Evolutionary conservation across 495 filamentous ascomycete genomes (phyloP), one percentile per base, ranked within the genome.

Genomic region (Parmelia sp.): DNA sequence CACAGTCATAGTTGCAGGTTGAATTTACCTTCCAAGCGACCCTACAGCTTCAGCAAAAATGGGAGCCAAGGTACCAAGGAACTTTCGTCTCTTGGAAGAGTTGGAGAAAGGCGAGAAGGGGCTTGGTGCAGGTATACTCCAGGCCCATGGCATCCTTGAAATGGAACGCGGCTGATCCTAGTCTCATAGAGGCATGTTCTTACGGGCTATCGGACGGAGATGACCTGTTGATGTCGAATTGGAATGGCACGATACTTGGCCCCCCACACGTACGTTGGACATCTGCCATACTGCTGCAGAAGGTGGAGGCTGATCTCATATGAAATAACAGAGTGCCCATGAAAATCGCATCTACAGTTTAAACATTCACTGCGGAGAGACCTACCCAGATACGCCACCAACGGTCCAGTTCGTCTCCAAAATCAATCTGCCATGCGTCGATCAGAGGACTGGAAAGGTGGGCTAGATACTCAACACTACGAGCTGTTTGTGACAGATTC

Each of bases 31-130:
- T 12, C 11, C 17, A 2, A 15, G 51, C 29, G 27, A 42, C 31
- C 17, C 31, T 14, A 33, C 9, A 33, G 2, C 39, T 56, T 19
- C 39, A 55, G 49, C 58, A 73, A 82, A 45, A 31, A 91, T 90
- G 88, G 75, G 83, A 58, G 90, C 94, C 44, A 96, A 95, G 71
- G 83, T 98, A 40, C 94, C 94, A 45, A 83, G 94, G 71, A 97
- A 97, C 77, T 98, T 98, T 73, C 84, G 92, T 69, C 85, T 98
- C 68, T 83, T 98, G 25, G 95, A 96, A 73, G 94, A 98, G 85
- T 83, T 98, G 4, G 94, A 98, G 81, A 97, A 97, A 80, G 94
- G 94, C 68, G 94, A 98, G 80, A 98, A 97, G 75, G 94, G 95
- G 53, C 80, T 93, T 58, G 92, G 95, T 70, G 92, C 93, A 78